phyloP scores from a whole-genome alignment of 1,284 basidiomycete genomes.

The Puccinia hordei region DNA sequence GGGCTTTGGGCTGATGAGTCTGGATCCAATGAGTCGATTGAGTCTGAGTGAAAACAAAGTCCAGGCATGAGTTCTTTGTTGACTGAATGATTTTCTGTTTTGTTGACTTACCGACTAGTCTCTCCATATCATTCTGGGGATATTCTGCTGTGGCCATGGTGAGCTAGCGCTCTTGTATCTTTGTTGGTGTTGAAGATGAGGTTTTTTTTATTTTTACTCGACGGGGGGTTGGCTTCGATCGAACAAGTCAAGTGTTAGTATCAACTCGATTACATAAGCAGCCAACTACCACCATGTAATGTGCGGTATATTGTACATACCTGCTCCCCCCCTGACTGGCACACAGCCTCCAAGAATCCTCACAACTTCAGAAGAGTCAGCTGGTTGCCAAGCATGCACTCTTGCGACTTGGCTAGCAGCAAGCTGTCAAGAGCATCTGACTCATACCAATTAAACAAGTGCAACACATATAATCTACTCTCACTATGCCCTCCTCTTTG shows the following conservation, averaged over 20 bases:
- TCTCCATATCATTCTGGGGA: slow-evolving; percentile 1
- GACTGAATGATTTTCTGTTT: background rate
- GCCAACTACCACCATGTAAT: slow-evolving; percentile 1
- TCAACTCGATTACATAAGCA: background rate
- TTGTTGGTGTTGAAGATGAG: background rate
- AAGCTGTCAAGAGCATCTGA: no score
- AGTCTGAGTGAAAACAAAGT: background rate
- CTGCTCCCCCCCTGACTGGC: background rate
- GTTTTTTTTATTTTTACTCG: no score
- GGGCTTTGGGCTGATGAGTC: background rate
- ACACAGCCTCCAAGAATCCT: background rate
- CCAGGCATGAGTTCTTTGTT: background rate
- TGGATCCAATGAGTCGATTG: background rate
- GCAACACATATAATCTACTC: no score
- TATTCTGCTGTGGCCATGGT: background rate
- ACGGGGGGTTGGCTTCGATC: background rate
- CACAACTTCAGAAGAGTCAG: no score
- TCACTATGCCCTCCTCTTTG: no score
- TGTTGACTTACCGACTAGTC: background rate
- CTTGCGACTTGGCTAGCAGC: no score
- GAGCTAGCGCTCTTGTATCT: background rate
- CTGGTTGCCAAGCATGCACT: no score
- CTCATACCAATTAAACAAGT: no score
- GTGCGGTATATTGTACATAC: no score
- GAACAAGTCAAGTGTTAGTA: background rate